Conservation (phyloP, 371 early-diverging fungal genomes). For the Lichtheimia hyalospora region DNA sequence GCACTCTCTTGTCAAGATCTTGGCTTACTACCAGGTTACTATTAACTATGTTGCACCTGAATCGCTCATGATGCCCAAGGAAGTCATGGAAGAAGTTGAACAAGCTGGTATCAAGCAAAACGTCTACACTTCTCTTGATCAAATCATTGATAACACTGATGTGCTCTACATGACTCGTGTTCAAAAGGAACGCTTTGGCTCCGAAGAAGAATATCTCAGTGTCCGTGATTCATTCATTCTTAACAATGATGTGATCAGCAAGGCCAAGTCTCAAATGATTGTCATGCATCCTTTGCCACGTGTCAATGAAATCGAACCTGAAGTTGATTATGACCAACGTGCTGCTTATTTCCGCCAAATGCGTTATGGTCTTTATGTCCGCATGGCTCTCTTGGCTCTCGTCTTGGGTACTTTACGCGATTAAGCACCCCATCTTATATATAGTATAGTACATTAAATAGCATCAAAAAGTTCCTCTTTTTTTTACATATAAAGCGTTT, state of each 20-base stretch:
- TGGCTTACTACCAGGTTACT: conserved; percentile 90
- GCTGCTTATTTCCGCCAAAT: conserved; percentile 98
- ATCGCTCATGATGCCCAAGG: conserved; percentile 84
- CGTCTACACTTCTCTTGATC: conserved; percentile 71
- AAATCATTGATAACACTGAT: conserved; percentile 86
- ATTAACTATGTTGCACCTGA: conserved; percentile 91
- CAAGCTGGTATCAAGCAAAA: conserved; percentile 68
- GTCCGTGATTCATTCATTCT: conserved; percentile 82
- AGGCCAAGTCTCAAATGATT: conserved; percentile 94
- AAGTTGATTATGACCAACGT: conserved; percentile 95
- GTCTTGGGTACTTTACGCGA: conserved; percentile 58
- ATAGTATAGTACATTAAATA: background rate
- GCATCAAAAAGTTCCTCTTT: background rate
- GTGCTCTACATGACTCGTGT: conserved; percentile 97
- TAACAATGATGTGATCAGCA: conserved; percentile 80
- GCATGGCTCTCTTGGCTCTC: conserved; percentile 95
- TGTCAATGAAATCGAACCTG: conserved; percentile 93
- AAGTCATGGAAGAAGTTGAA: conserved; percentile 74
- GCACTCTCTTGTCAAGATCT: conserved; percentile 89
- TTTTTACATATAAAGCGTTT: background rate
- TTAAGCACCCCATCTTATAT: conserved; percentile 7
- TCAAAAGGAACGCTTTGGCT: conserved; percentile 92
- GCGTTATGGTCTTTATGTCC: conserved; percentile 95
- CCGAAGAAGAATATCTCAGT: conserved; percentile 76
- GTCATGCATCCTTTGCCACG: conserved; percentile 98